Base-by-base conservation (phyloP, 2,329 filamentous ascomycete genomes). In the Penicillium sp. region DNA sequence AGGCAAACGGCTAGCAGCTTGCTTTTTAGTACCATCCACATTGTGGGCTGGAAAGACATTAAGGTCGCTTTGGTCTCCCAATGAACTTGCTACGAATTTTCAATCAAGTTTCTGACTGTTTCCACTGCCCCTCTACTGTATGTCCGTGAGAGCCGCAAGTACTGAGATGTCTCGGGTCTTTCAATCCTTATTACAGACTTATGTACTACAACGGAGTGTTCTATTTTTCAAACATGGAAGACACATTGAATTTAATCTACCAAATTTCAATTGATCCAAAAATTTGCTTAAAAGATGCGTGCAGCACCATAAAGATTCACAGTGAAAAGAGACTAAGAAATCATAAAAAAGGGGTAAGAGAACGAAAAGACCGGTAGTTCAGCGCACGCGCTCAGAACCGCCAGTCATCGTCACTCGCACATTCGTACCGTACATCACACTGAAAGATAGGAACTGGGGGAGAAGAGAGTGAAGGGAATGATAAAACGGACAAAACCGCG, bases 361-460 rank as follows among this genome's bases (percentile, higher is more conserved):
- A 63, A 62, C 55, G 61, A 60, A 60, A 60, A 63, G 56, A 53
- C 53, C 54, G 39, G 39, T 21, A 31, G 11, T 52, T 46, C 45
- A 54, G 51, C 57, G 54, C 52, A 57, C 42, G 48, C 53, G 55
- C 56, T 48, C 53, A 45, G 51, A 57, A 53, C 55, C 40, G 29
- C 6, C 10, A 53, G 56, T 49, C 54, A 58, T 54, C 45, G 47
- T 53, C 45, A 54, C 54, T 57, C 50, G 54, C 57, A 63, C 54
- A 59, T 59, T 64, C 61, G 55, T 65, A 64, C 61, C 61, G 57
- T 61, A 62, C 61, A 62, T 62, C 58, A 61, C 54, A 51, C 48
- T 56, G 40, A 51, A 49, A 58, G 53, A 45, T 55, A 58, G 43
- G 54, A 61, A 63, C 53, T 43, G 52, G 38, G 54, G 54, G 52